Evolutionary conservation across 2,329 filamentous ascomycete genomes (phyloP).

Genomic region (Ophiostoma perfectum): DNA sequence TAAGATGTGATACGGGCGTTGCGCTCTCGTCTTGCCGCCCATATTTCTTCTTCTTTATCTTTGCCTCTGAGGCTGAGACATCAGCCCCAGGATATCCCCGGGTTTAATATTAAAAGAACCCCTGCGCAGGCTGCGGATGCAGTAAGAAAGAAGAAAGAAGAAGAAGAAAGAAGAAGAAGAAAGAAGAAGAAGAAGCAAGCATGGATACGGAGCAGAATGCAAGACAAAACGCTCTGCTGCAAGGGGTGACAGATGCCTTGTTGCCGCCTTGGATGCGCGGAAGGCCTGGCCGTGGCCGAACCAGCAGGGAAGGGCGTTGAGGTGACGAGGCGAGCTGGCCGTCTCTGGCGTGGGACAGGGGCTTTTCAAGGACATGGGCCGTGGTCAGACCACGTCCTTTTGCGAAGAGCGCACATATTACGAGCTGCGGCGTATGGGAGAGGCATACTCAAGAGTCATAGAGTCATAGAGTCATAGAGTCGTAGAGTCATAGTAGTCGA

Average conservation of each 20-base stretch:
- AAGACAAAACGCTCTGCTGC: background rate
- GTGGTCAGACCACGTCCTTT: background rate
- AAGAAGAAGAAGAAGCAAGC: too few species aligned
- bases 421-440: background rate
- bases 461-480: too few species aligned
- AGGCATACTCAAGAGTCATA: background rate
- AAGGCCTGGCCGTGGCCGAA: background rate
- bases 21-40: background rate
- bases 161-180: too few species aligned
- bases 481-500: background rate
- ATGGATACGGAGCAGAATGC: background rate
- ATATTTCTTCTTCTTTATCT: background rate
- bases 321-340: background rate
- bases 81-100: conserved; percentile 8
- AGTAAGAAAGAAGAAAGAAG: too few species aligned
- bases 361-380: background rate
- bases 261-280: background rate
- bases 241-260: conserved; percentile 1
- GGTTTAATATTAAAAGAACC: too few species aligned
- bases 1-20: conserved; percentile 5
- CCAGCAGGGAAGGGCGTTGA: too few species aligned
- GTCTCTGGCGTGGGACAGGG: background rate
- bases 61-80: background rate
- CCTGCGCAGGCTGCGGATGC: too few species aligned
- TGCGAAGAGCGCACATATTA: background rate